A percentile compares a stretch with the other conserved stretches of the same genome.
Evolutionary conservation across 495 filamentous ascomycete species (phyloP).

Genomic region (Barbatosphaeria neglecta): DNA sequence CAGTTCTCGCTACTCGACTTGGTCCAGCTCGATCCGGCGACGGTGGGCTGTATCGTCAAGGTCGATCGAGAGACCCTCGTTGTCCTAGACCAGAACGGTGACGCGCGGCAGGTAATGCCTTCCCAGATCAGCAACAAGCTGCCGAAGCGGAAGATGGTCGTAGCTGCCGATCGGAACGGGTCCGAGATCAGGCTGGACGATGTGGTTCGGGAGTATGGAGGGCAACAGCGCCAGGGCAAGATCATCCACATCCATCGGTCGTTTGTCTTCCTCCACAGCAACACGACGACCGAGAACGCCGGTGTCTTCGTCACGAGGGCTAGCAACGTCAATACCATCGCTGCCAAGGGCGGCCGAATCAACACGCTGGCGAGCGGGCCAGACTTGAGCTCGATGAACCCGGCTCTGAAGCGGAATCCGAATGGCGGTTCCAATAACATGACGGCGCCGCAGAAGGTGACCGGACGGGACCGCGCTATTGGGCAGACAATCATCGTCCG

Average conservation of each 20-base stretch:
- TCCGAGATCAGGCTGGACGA: conserved; percentile 88
- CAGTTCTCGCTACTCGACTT: conserved; percentile 88
- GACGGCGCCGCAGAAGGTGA: conserved; percentile 57
- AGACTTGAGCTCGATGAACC: conserved; percentile 88
- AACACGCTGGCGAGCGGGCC: conserved; percentile 49
- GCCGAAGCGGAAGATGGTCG: conserved; percentile 62
- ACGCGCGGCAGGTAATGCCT: conserved; percentile 67
- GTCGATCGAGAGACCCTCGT: conserved; percentile 87
- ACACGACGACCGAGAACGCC: conserved; percentile 73
- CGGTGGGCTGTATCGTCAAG: conserved; percentile 86
- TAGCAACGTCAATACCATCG: conserved; percentile 73
- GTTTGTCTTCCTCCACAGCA: conserved; percentile 76
- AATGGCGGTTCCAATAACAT: conserved; percentile 40
- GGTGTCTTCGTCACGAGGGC: conserved; percentile 85
- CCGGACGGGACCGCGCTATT: conserved; percentile 75
- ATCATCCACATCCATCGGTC: conserved; percentile 88
- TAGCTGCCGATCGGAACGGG: conserved; percentile 86
- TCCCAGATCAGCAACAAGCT: conserved; percentile 86
- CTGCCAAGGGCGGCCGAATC: conserved; percentile 75
- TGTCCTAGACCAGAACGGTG: conserved; percentile 82
- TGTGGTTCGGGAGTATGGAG: conserved; percentile 78
- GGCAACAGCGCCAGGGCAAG: conserved; percentile 72
- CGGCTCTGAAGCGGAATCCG: conserved; percentile 58
- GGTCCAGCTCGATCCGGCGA: conserved; percentile 84
- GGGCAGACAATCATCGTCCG: conserved; percentile 82